Base-by-base conservation (phyloP, 116 monocot species). In the Cymodocea nodosa region DNA sequence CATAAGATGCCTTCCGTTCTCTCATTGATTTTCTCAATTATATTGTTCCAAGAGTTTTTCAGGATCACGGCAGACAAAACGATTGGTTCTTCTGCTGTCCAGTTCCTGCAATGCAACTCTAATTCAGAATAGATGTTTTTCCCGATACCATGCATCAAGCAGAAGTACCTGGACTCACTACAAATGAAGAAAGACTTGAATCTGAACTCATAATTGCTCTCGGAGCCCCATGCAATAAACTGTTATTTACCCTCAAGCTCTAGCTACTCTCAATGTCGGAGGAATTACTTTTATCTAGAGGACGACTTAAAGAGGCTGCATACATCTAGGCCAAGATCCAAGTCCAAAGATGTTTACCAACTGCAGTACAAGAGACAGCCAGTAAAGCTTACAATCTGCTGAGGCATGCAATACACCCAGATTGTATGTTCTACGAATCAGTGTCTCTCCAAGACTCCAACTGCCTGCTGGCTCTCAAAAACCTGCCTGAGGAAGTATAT, bases 211-310 rank as follows among this genome's bases (percentile, higher is more conserved):
- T 82, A n/a, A n/a, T n/a, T 20, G 67, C 78, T 57, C 50, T 23
- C 6, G 79, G 66, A 65, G 67, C 79, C 16, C 82, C 81, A 22
- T 77, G 90, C 62, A 84, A 82, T 69, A 69, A 86, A 68, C 81
- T 84, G 60, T 60, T 91, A 53, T 91, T 91, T 24, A 84, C 87
- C 35, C 52, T 81, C 54, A 63, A 63, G 17, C 64, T 76, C 2
- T 83, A 86, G 65, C 63, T 77, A 34, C 69, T 86, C 9, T 75
- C 16, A 78, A 77, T 51, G 14, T 10, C 4, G 64, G 24, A 4
- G 86, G 86, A 4, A 67, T 56, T 11, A 77, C 83, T 5, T 50
- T 77, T 82, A 87, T 34, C 66, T 91, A 17, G 84, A 84, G 44
- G 82, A 91, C 23, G 64, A 80, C 40, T 30, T 25, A 6, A 61